Conservation (phyloP, 257 asterid genomes). For the Solanum clarkiae region DNA sequence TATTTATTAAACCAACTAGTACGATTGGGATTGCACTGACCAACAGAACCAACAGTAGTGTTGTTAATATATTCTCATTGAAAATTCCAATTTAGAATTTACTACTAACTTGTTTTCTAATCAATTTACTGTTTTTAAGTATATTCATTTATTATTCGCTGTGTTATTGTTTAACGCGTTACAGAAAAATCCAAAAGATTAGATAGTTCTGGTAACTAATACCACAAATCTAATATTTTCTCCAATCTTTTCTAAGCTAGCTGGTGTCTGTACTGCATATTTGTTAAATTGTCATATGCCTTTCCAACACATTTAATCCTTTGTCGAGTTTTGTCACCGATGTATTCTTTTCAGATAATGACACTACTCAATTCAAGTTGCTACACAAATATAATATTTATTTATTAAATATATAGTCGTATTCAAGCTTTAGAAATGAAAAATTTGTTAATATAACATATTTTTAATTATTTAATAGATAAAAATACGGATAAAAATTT, state of each 20-base stretch:
- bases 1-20: neutral
- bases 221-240: neutral
- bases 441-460: neutral
- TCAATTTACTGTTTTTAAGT: neutral
- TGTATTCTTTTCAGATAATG: neutral
- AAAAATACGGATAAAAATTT: neutral
- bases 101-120: neutral
- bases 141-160: neutral
- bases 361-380: neutral
- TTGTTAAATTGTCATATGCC: neutral
- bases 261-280: neutral
- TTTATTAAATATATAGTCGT: fast-evolving
- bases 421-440: neutral
- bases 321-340: neutral
- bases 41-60: neutral
- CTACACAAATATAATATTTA: neutral
- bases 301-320: neutral
- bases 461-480: neutral
- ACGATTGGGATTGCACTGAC: neutral
- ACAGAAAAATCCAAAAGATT: neutral
- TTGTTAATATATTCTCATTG: neutral
- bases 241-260: neutral
- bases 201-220: neutral
- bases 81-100: neutral
- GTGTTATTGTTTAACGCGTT: neutral